phyloP scores from a whole-genome alignment of 2,329 filamentous ascomycete genomes.

The Cladorrhinum sp. region DNA sequence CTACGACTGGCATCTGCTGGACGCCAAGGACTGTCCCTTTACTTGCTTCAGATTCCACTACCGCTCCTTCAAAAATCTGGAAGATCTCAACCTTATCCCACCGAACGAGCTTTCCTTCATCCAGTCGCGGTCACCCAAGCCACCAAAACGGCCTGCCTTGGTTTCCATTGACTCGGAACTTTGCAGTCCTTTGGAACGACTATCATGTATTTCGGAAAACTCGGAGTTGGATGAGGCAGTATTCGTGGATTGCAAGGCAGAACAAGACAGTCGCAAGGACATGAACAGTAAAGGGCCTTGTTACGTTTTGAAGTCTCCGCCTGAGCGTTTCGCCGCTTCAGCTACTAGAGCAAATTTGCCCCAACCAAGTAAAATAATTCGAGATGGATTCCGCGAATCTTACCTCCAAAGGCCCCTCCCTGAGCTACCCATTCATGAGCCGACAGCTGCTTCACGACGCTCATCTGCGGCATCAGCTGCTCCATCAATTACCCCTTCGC shows the following conservation, averaged over 20 bases:
- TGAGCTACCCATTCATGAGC: constrained; percentile 26
- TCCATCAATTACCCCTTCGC: constrained; percentile 29
- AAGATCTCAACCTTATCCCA: constrained; percentile 47
- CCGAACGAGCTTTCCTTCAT: constrained; percentile 20
- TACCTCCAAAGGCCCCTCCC: constrained; percentile 32
- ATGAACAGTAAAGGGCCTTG: constrained; percentile 11
- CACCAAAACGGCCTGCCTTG: neutral
- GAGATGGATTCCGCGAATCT: constrained; percentile 26
- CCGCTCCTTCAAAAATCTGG: constrained; percentile 49
- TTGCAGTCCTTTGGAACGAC: neutral
- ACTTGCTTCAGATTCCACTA: constrained; percentile 57
- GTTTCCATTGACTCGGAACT: neutral
- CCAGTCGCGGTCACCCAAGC: constrained; percentile 11
- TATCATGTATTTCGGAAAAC: neutral
- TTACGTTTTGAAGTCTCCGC: constrained; percentile 33
- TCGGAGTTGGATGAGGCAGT: constrained; percentile 17
- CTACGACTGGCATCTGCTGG: constrained; percentile 52
- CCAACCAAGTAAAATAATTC: constrained; percentile 34
- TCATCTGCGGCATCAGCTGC: constrained; percentile 22
- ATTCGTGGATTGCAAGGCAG: constrained; percentile 13
- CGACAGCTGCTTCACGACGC: constrained; percentile 12
- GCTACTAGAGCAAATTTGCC: constrained; percentile 19
- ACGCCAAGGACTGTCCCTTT: constrained; percentile 51
- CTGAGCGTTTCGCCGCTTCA: constrained; percentile 27
- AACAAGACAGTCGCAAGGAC: constrained; percentile 16